Percentiles rank a stretch among this genome's conserved stretches.
phyloP scores from a whole-genome alignment of 208 protist genomes.

The Wallacemonas sp. region DNA sequence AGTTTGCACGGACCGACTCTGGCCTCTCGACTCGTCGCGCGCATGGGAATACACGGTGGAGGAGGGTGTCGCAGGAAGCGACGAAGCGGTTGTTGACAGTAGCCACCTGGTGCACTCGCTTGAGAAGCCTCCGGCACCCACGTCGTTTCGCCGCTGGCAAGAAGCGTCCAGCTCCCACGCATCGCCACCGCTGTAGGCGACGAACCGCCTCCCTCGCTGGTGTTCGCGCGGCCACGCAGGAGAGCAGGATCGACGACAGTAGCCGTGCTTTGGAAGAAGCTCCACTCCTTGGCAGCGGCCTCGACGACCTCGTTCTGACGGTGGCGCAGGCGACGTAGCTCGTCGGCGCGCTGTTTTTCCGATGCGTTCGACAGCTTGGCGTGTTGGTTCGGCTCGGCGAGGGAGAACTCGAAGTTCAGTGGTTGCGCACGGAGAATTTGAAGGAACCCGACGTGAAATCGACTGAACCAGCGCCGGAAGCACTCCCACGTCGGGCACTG shows the following conservation, averaged over 20 bases:
- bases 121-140: background rate
- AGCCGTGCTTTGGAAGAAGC: slow-evolving; percentile 21
- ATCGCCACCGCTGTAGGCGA: background rate
- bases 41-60: slow-evolving; percentile 41
- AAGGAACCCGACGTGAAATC: slow-evolving; percentile 1
- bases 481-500: slow-evolving; percentile 1
- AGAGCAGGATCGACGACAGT: slow-evolving; percentile 52
- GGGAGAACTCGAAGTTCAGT: background rate
- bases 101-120: background rate
- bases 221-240: slow-evolving; percentile 10
- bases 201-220: background rate
- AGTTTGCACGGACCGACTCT: slow-evolving; percentile 7
- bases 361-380: background rate
- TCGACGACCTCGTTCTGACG: background rate
- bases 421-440: background rate
- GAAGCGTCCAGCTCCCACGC: background rate
- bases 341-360: background rate
- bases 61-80: slow-evolving; percentile 59
- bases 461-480: background rate
- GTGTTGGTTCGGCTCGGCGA: slow-evolving; percentile 13
- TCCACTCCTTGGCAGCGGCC: slow-evolving; percentile 16
- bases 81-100: slow-evolving; percentile 25
- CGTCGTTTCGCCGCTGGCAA: background rate
- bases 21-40: background rate
- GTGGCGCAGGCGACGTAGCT: background rate